Conservation (phyloP, 1,139 yeast species). For the Dujonia santamariae region DNA sequence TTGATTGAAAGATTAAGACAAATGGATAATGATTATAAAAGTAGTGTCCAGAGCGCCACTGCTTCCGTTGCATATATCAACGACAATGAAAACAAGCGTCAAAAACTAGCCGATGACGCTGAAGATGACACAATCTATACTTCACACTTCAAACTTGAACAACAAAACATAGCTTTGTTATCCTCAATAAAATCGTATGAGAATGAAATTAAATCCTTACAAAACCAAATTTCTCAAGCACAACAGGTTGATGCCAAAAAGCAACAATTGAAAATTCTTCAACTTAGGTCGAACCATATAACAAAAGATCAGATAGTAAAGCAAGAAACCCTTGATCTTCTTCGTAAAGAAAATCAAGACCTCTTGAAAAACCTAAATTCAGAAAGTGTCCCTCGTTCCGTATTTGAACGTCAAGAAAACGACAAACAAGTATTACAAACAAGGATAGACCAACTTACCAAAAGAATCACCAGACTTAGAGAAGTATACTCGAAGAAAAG, state of each 20-base stretch:
- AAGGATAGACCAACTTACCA: constrained; percentile 51
- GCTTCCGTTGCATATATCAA: too few species aligned
- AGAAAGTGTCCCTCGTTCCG: constrained; percentile 50
- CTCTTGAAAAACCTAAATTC: constrained; percentile 28
- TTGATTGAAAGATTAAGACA: constrained; percentile 26
- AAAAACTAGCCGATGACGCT: background rate
- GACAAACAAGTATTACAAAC: constrained; percentile 51
- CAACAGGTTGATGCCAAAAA: constrained; percentile 27
- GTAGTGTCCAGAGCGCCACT: constrained; percentile 8
- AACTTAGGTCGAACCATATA: constrained; percentile 69
- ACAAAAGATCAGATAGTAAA: constrained; percentile 62
- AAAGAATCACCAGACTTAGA: constrained; percentile 57
- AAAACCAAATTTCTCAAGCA: constrained; percentile 30
- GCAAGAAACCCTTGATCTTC: constrained; percentile 46
- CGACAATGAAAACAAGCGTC: too few species aligned
- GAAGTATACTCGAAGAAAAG: constrained; percentile 69
- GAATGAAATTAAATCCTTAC: constrained; percentile 29
- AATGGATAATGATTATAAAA: constrained; percentile 18
- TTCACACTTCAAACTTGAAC: constrained; percentile 23
- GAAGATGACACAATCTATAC: background rate
- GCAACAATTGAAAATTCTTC: constrained; percentile 50
- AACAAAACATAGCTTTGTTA: constrained; percentile 39
- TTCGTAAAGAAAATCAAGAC: constrained; percentile 62
- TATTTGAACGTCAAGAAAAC: constrained; percentile 60
- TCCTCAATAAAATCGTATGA: constrained; percentile 36